Evolutionary conservation across 1,284 basidiomycete genomes (phyloP).

Genomic region (Schizophyllum commune): DNA sequence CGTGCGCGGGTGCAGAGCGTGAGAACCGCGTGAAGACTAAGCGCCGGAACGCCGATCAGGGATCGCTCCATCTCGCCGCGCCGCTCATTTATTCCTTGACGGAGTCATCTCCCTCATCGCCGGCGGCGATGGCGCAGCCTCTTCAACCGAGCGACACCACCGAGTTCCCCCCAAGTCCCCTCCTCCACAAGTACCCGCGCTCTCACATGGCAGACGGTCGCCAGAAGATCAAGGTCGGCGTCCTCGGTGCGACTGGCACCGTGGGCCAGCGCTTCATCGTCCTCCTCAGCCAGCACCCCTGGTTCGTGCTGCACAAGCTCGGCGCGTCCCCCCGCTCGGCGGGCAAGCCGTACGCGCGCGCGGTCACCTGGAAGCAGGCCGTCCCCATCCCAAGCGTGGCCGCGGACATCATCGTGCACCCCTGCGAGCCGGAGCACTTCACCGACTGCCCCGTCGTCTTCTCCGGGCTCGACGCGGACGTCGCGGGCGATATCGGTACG

Average conservation of each 20-base stretch:
- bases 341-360: conserved; percentile 75
- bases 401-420: conserved; percentile 64
- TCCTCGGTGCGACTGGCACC: conserved; percentile 95
- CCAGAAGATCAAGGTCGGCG: conserved; percentile 68
- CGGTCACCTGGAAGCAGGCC: conserved; percentile 89
- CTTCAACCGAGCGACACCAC: neutral
- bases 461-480: conserved; percentile 91
- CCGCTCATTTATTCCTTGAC: neutral
- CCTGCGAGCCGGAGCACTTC: conserved; percentile 79
- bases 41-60: neutral
- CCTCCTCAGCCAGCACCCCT: conserved; percentile 84
- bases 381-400: conserved; percentile 68
- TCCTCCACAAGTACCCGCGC: neutral
- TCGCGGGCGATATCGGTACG: conserved; percentile 91
- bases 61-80: neutral
- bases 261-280: conserved; percentile 95
- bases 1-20: neutral
- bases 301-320: conserved; percentile 82
- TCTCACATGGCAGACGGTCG: neutral
- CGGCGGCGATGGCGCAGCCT: neutral
- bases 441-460: conserved; percentile 85
- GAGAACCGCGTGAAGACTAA: neutral
- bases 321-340: conserved; percentile 90
- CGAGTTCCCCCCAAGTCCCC: neutral
- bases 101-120: neutral